These are phyloP conservation scores for Sequoia sempervirens DNA, from an alignment of 75 land plant species.

Conservation along the genomic window DNA sequence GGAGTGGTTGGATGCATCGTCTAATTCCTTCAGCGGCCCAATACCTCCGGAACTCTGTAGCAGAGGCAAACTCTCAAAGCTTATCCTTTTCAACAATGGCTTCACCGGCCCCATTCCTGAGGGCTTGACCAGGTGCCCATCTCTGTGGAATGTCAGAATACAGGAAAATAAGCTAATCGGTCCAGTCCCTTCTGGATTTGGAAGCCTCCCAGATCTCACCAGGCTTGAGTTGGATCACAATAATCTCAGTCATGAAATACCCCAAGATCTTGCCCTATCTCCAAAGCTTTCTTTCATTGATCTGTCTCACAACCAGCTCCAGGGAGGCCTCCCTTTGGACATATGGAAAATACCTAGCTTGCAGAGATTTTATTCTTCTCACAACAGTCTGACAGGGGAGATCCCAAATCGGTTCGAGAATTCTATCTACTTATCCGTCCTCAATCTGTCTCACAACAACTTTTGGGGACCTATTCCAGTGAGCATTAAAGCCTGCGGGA, in stretches of 20 bases:
- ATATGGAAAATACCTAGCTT: conserved; percentile 55
- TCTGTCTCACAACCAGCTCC: conserved; percentile 52
- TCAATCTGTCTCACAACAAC: conserved; percentile 28
- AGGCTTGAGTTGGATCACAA: conserved; percentile 65
- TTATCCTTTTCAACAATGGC: conserved; percentile 69
- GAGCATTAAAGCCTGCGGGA: conserved; percentile 28
- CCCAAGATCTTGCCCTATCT: conserved; percentile 43
- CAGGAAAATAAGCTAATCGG: conserved; percentile 68
- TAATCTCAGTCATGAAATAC: conserved; percentile 42
- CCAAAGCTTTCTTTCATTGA: conserved; percentile 56
- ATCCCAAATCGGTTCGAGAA: conserved; percentile 29
- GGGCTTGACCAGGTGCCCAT: conserved; percentile 41
- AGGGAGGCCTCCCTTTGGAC: conserved; percentile 42
- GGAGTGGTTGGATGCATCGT: conserved; percentile 68
- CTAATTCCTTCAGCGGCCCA: conserved; percentile 59
- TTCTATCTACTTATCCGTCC: conserved; percentile 16
- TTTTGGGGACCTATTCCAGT: conserved; percentile 34
- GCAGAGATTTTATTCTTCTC: conserved; percentile 40
- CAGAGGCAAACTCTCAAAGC: conserved; percentile 55
- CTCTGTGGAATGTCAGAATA: conserved; percentile 58
- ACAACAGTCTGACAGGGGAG: conserved; percentile 40
- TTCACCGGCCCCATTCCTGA: conserved; percentile 65
- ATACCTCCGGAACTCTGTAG: conserved; percentile 63
- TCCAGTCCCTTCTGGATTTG: conserved; percentile 59
- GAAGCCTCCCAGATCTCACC: conserved; percentile 51